phyloP scores from a whole-genome alignment of 2,329 filamentous ascomycete genomes.

The Amauroascus verrucosus region DNA sequence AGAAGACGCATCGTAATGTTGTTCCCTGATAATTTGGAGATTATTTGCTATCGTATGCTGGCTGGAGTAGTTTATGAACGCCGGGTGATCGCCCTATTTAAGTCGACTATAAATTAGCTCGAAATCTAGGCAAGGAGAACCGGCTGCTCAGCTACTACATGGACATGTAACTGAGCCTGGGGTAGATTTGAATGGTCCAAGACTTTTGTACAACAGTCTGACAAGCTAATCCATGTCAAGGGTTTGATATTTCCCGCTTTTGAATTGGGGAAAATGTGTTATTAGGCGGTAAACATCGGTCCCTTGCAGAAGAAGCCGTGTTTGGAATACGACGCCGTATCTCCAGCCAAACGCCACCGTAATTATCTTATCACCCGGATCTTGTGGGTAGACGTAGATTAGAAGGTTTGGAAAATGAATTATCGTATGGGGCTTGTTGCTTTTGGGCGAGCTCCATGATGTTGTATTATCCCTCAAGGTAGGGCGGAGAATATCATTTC shows the following conservation, averaged over 20 bases:
- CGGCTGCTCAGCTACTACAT: neutral
- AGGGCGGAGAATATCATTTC: no score
- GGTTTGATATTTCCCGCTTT: neutral
- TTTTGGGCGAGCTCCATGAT: no score
- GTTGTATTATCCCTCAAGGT: no score
- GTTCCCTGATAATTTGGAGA: neutral
- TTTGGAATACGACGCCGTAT: neutral
- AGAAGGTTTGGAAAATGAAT: no score
- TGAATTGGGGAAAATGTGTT: neutral
- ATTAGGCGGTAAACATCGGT: neutral
- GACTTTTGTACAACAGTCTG: neutral
- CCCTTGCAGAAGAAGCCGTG: constrained; percentile 3
- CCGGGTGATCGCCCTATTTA: neutral
- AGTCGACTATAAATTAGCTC: neutral
- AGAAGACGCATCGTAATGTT: constrained; percentile 20
- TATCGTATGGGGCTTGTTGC: no score
- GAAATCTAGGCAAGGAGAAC: neutral
- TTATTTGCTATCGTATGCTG: neutral
- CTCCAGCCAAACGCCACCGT: neutral
- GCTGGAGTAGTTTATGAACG: neutral
- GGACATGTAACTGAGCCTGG: constrained; percentile 9
- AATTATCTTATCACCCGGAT: no score
- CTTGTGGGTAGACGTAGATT: no score
- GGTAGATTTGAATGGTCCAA: neutral
- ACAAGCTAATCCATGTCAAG: neutral